Base-by-base conservation (phyloP, 163 green algal species). In the Scenedesmus sp. region DNA sequence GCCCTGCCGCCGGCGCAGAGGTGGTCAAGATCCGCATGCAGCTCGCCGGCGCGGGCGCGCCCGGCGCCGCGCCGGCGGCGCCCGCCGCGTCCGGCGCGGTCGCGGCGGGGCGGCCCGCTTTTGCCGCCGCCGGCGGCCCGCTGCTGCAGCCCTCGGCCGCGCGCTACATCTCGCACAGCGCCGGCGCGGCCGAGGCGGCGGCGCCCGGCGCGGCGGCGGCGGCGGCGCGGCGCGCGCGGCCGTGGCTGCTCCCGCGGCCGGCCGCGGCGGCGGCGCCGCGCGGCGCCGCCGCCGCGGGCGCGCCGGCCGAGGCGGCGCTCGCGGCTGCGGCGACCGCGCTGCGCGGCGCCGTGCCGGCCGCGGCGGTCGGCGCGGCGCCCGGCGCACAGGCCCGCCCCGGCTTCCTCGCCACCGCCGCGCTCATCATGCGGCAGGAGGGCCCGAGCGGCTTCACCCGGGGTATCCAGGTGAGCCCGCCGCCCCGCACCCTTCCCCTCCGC, bases 11-110 rank as follows among this genome's bases (percentile, higher is more conserved):
- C 22, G 5, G 24, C 57, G 31, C 71, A 79, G 71, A 79, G 57
- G 71, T 79, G 5, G 71, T 79, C 1, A 79, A 79, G 58, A 79
- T 42, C 2, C 71, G 71, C 26, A 79, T 79, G 71, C 57, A 71
- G 34, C 57, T 79, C 11, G 24, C 36, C 28, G 44, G 45, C 4
- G 26, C 18, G 11, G 1, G 31, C 34, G 10, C 53, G 1, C 2
- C 36, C 34, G 34, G 29, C 47, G 50, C 67, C 63, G 47, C 51
- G 51, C 13, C 50, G 63, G 4, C 45, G 45, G 6, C 36, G 24
- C 20, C 10, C 14, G 29, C 54, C 29, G 33, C 45, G 22, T 24
- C 70, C 26, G 10, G 42, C 39, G 45, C 64, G 28, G 64, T n/a
- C n/a, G n/a, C n/a, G n/a, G n/a, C n/a, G n/a, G n/a, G n/a, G n/a